These are phyloP conservation scores for Lentinula sp. DNA, from an alignment of 768 basidiomycete genomes.

Conservation along the genomic window DNA sequence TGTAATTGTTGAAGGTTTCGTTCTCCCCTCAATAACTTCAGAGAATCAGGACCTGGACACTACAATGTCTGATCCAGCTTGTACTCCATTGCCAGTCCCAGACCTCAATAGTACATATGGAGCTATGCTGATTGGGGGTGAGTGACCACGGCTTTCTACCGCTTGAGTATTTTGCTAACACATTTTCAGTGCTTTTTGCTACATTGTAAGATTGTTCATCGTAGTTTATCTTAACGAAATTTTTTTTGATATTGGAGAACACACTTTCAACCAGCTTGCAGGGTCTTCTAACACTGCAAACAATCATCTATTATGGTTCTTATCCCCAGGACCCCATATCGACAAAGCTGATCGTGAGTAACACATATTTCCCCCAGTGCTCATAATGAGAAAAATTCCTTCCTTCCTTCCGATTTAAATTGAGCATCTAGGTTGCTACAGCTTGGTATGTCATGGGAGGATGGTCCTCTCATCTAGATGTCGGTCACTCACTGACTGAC, in stretches of 20 bases:
- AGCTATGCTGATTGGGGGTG: conserved; percentile 16
- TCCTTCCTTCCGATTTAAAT: too few species aligned
- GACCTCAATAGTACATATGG: conserved; percentile 13
- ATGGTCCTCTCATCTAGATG: not conserved
- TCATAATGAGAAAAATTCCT: too few species aligned
- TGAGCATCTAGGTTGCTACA: not conserved
- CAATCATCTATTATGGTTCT: conserved; percentile 13
- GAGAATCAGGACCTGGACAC: not conserved
- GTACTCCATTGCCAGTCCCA: not conserved
- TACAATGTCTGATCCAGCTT: not conserved
- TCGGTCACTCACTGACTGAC: not conserved
- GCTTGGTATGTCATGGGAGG: not conserved
- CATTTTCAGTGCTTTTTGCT: conserved; percentile 11
- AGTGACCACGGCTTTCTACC: not conserved
- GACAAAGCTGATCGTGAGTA: conserved; percentile 11
- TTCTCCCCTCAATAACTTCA: not conserved
- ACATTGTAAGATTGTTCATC: conserved; percentile 10
- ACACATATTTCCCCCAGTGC: not conserved
- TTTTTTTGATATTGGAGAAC: too few species aligned
- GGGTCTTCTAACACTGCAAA: conserved; percentile 15
- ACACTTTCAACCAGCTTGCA: conserved; percentile 10
- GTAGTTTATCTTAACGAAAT: too few species aligned
- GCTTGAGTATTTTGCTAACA: not conserved
- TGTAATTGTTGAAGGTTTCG: not conserved
- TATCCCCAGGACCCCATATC: conserved; percentile 11